Percentiles rank a stretch among this genome's conserved stretches.
These are phyloP conservation scores for Acidiella bohemica DNA, from an alignment of 495 filamentous ascomycete species.

Conservation along the genomic window DNA sequence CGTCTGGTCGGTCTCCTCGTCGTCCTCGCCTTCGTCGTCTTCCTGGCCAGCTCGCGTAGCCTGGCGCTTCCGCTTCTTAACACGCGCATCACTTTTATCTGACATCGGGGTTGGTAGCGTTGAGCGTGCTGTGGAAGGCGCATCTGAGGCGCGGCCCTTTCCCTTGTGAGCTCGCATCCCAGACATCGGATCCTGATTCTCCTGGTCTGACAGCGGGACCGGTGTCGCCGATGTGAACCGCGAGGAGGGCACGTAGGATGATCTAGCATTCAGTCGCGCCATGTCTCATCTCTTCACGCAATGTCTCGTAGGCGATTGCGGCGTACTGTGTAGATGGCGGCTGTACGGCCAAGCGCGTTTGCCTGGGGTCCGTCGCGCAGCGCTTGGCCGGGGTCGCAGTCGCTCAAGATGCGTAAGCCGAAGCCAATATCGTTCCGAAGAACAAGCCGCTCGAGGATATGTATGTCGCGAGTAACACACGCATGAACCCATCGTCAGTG, in stretches of 20 bases:
- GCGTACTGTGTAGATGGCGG: too few species aligned
- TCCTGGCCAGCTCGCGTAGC: constrained; percentile 36
- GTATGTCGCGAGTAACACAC: too few species aligned
- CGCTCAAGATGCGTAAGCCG: too few species aligned
- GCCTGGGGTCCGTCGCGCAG: too few species aligned
- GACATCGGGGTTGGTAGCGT: constrained; percentile 18
- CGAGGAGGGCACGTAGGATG: constrained; percentile 6
- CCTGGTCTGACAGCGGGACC: constrained; percentile 17
- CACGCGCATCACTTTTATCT: constrained; percentile 5
- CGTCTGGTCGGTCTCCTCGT: constrained; percentile 35
- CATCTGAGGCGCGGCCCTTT: constrained; percentile 8
- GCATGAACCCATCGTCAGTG: too few species aligned
- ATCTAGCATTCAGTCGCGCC: constrained; percentile 13
- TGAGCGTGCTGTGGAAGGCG: background rate
- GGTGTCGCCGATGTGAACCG: constrained; percentile 12
- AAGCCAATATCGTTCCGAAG: too few species aligned
- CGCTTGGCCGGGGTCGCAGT: too few species aligned
- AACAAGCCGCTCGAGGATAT: too few species aligned
- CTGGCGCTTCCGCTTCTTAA: constrained; percentile 17
- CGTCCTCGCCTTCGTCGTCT: constrained; percentile 39
- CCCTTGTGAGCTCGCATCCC: constrained; percentile 4
- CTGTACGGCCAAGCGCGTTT: too few species aligned
- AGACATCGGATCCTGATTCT: constrained; percentile 15
- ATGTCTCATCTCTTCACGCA: constrained; percentile 7
- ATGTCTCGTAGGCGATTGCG: too few species aligned